Evolutionary conservation across 192 early-diverging fungal species (phyloP).

Genomic region (Chytriomyces sp.): DNA sequence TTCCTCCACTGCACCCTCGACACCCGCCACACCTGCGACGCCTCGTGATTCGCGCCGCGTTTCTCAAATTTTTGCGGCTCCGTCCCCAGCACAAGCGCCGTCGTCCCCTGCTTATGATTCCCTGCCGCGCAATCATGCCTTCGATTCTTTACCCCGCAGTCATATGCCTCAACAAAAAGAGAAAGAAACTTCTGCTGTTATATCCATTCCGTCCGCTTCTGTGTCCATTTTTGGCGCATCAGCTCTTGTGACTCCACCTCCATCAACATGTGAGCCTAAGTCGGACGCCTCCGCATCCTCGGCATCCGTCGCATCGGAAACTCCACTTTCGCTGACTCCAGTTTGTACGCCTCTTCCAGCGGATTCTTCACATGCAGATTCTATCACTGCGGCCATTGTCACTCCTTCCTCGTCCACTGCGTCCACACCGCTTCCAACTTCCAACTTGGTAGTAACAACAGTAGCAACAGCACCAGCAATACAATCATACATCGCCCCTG

Average conservation of each 20-base stretch:
- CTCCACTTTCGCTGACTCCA: no score
- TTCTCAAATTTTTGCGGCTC: not conserved
- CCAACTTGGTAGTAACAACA: not conserved
- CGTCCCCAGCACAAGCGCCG: not conserved
- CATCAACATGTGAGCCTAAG: no score
- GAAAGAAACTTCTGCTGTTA: no score
- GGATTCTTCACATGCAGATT: not conserved
- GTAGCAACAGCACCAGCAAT: not conserved
- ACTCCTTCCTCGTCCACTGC: not conserved
- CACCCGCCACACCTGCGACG: not conserved
- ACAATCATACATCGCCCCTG: not conserved
- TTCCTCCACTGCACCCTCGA: not conserved
- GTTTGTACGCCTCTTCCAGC: no score
- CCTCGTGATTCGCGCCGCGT: not conserved
- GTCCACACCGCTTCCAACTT: not conserved
- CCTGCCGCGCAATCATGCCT: not conserved
- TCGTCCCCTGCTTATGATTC: not conserved
- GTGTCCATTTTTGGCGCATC: no score
- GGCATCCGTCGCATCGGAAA: no score
- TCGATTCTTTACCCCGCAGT: not conserved
- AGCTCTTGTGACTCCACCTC: no score
- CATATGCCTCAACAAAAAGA: no score
- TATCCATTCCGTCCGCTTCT: no score
- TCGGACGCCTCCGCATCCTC: no score
- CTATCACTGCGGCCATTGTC: not conserved